Conservation (phyloP, 1,284 basidiomycete species). For the Trichosporon asahii region DNA sequence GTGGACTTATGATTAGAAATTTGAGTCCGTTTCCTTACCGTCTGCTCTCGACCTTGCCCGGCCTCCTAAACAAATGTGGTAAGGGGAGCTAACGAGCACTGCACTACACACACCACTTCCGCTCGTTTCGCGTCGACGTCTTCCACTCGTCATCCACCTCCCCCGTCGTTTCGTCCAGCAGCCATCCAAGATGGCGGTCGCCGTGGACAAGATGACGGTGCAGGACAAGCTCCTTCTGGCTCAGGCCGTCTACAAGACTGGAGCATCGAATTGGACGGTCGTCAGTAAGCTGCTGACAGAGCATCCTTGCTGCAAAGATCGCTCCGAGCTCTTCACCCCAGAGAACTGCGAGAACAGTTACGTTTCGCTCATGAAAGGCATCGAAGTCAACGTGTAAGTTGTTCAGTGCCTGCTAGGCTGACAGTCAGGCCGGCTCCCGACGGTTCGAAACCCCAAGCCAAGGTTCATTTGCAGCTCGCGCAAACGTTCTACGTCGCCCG, state of each 20-base stretch:
- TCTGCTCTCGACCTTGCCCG: no score
- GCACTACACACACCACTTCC: not conserved
- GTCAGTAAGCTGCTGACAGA: conserved; percentile 65
- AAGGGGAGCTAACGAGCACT: not conserved
- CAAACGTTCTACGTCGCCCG: conserved; percentile 67
- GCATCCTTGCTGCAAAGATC: conserved; percentile 53
- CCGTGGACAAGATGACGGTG: conserved; percentile 34
- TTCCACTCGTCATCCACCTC: not conserved
- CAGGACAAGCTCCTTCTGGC: conserved; percentile 65
- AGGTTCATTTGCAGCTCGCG: conserved; percentile 64
- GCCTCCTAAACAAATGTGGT: not conserved
- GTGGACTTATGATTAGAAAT: not conserved
- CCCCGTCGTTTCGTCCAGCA: not conserved
- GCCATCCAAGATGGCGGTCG: conserved; percentile 16
- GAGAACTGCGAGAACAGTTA: conserved; percentile 67
- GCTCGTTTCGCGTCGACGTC: not conserved
- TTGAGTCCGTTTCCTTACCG: not conserved
- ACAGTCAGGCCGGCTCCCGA: conserved; percentile 42
- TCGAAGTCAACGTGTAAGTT: conserved; percentile 64
- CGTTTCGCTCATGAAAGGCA: conserved; percentile 63
- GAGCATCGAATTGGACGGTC: conserved; percentile 66
- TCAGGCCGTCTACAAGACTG: conserved; percentile 78
- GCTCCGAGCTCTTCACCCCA: conserved; percentile 64
- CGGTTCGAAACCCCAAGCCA: conserved; percentile 47
- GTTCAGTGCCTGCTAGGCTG: conserved; percentile 2